Conservation (phyloP, 805 yeast genomes). For the Cyberlindnera subsufficiens region DNA sequence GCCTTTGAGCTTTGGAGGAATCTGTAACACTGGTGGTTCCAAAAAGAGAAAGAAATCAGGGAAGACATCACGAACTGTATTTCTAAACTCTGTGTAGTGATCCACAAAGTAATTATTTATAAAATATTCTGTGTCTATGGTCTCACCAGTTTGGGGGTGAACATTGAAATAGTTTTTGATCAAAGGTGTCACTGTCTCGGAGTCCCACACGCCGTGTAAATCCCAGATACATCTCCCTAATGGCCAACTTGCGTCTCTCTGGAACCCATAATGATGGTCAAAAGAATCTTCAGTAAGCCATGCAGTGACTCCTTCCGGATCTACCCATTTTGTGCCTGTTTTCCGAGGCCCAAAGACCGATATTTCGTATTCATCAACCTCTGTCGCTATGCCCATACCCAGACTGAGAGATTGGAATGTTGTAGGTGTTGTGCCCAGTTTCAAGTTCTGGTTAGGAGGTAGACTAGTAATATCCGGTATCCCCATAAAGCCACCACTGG, state of each 20-base stretch:
- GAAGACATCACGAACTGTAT: conserved; percentile 40
- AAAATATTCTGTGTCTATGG: conserved; percentile 47
- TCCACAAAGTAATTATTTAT: conserved; percentile 59
- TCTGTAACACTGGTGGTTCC: conserved; percentile 77
- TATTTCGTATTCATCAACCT: conserved; percentile 65
- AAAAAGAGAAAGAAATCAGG: conserved; percentile 50
- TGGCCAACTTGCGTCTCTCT: conserved; percentile 57
- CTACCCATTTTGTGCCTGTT: conserved; percentile 47
- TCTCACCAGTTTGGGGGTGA: conserved; percentile 32
- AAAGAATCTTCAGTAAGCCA: conserved; percentile 56
- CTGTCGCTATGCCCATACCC: conserved; percentile 72
- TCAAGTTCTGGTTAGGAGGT: conserved; percentile 60
- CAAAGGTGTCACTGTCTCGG: conserved; percentile 30
- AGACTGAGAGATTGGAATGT: conserved; percentile 65
- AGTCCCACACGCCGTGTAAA: conserved; percentile 72
- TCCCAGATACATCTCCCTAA: conserved; percentile 79
- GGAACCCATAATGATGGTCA: conserved; percentile 69
- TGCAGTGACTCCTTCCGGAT: conserved; percentile 61
- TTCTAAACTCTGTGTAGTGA: conserved; percentile 49
- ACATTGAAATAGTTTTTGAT: conserved; percentile 46
- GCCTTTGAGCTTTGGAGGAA: conserved; percentile 62
- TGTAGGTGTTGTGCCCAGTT: conserved; percentile 80
- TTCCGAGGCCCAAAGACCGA: conserved; percentile 74
- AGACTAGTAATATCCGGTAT: conserved; percentile 44
- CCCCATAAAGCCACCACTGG: conserved; percentile 71